phyloP scores from a whole-genome alignment of 2,329 filamentous ascomycete species.

The Xylaria sp. region DNA sequence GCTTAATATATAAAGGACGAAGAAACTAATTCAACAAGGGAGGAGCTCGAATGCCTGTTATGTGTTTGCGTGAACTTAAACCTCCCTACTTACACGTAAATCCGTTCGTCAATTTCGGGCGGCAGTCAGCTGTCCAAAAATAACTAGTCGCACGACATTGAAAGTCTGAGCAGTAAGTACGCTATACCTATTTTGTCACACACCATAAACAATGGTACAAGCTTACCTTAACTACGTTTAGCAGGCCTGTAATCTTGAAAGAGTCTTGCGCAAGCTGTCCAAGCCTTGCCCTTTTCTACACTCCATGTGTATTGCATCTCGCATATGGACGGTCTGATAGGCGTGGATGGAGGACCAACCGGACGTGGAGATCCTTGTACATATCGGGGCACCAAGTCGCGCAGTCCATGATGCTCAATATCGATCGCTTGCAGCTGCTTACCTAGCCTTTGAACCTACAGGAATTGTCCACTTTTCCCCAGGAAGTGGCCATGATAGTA shows the following conservation, averaged over 20 bases:
- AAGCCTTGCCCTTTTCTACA: background rate
- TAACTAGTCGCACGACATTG: background rate
- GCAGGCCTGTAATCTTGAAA: background rate
- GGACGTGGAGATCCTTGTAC: conserved; percentile 65
- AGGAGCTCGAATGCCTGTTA: too few species aligned
- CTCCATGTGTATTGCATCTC: conserved; percentile 5
- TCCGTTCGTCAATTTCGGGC: too few species aligned
- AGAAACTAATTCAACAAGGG: too few species aligned
- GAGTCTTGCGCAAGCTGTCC: background rate
- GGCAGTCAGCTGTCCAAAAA: background rate
- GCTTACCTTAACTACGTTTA: background rate
- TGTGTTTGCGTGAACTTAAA: too few species aligned
- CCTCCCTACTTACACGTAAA: too few species aligned
- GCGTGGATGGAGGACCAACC: conserved; percentile 45
- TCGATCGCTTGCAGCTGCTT: conserved; percentile 61
- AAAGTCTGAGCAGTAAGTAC: too few species aligned
- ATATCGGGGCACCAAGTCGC: conserved; percentile 63
- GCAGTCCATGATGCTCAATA: conserved; percentile 61
- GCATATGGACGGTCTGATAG: conserved; percentile 30
- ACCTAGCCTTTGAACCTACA: conserved; percentile 57
- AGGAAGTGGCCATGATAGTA: background rate
- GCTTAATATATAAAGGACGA: too few species aligned
- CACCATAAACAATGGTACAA: background rate
- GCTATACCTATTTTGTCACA: too few species aligned
- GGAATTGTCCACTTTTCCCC: conserved; percentile 9